Conservation (phyloP, 768 basidiomycete genomes). For the Phaeolepiota aurea region DNA sequence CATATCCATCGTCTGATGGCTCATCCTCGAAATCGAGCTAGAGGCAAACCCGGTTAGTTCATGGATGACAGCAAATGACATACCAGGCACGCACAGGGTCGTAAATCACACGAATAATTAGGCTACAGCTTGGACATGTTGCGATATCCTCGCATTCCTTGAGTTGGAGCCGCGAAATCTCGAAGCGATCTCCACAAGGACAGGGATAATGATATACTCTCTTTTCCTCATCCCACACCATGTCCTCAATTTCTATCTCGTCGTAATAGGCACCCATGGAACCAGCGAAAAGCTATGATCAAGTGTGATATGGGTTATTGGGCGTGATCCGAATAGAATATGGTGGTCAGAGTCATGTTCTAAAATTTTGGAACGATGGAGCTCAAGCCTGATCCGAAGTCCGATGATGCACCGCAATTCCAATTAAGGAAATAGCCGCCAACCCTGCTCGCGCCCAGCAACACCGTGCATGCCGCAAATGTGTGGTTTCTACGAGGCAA, state of each 20-base stretch:
- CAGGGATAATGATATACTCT: slow-evolving; percentile 93
- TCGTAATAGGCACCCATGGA: slow-evolving; percentile 89
- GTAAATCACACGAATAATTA: slow-evolving; percentile 87
- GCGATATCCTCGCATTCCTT: slow-evolving; percentile 89
- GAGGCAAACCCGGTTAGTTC: slow-evolving; percentile 6
- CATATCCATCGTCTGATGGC: slow-evolving; percentile 43
- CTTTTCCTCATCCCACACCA: slow-evolving; percentile 81
- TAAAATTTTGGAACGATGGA: too few relatives aligned
- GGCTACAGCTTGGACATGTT: slow-evolving; percentile 92
- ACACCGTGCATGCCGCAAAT: too few relatives aligned
- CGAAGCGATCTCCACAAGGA: slow-evolving; percentile 96
- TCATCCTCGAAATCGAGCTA: slow-evolving; percentile 85
- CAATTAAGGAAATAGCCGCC: too few relatives aligned
- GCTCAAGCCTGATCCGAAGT: too few relatives aligned
- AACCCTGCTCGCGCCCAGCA: too few relatives aligned
- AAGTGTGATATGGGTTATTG: background rate
- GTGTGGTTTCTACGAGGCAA: too few relatives aligned
- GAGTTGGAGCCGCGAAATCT: slow-evolving; percentile 82
- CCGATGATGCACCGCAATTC: too few relatives aligned
- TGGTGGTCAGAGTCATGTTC: background rate
- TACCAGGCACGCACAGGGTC: slow-evolving; percentile 83
- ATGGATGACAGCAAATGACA: too few relatives aligned
- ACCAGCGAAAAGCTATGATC: background rate
- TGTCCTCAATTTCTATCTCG: slow-evolving; percentile 96
- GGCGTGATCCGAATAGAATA: background rate